Base-by-base conservation (phyloP, 176 grass and related monocot genomes). In the Avena eriantha region DNA sequence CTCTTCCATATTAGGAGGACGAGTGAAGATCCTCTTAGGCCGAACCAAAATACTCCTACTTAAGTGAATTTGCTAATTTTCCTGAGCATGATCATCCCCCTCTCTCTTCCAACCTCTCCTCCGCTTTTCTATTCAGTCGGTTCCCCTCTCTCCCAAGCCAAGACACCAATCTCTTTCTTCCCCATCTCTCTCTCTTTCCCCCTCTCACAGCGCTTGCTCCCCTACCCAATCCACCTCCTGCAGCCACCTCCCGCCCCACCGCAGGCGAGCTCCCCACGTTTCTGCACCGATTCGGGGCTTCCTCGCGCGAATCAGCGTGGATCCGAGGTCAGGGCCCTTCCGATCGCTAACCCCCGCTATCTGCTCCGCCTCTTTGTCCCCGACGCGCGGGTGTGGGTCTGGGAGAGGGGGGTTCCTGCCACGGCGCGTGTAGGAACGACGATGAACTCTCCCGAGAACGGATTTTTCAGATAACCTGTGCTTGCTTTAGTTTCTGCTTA, bases 271-370 rank as follows among this genome's bases (percentile, higher is more conserved):
- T 47, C 47, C 47, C 24, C 26, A 54, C 73, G 48, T 54, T 21
- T 5, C 73, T 8, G 49, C 26, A 16, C 74, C 48, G 74, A 77
- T 77, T 77, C 49, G 26, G 48, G 49, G 16, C 48, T 77, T 77
- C 49, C 74, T 77, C 26, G 29, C 74, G 16, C 24, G 74, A 77
- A 77, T 23, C 88, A 73, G 29, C 51, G 70, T 49, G 35, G 88
- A 90, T 90, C 61, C 58, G 79, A 68, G 61, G 79, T 81, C 61
- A 68, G 78, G 61, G 26, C 79, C 61, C 43, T 51, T 31, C 70
- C 19, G 83, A 69, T 85, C 88, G 83, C 49, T 41, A 47, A 23
- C 49, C 87, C 76, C 39, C 19, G 50, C 63, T 83, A 48, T 77
- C 17, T 77, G 8, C 49, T 53, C 29, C 48, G 24, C 26, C 16